Evolutionary conservation across 2,329 filamentous ascomycete genomes (phyloP), one percentile per base, ranked within the genome.

Genomic region (Fusarium armeniacum): DNA sequence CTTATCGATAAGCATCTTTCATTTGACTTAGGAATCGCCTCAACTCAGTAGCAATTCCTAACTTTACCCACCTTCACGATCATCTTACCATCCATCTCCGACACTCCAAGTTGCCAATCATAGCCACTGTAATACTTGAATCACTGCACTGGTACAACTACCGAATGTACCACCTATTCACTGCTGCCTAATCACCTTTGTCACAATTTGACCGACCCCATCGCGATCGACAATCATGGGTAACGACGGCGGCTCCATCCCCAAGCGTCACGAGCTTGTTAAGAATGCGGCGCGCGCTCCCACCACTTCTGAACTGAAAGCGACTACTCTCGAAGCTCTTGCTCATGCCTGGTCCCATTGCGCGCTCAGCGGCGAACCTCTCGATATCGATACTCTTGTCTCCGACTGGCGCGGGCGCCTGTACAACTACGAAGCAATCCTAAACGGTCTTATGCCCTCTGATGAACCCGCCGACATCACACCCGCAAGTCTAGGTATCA

Each of bases 241-340:
- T 78, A 99, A 99, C 83, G 96, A 99, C 79, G 96, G 96, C 73
- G 96, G 96, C 78, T 95, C 93, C 73, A 99, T 99, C 73, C 96
- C 96, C 7, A 98, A 92, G 69, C 93, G 97, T 33, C 92, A 94
- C 76, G 97, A 99, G 81, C 92, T 99, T 46, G 96, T 99, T 79
- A 97, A 97, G 81, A 91, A 95, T 80, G 93, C 94, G 30, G 93
- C 94, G 43, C 92, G 93, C 74, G 87, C 90, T 53, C 92, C 92
- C 24, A 97, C 92, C 35, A 87, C 93, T 30, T 90, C 93, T 47
- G 92, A 98, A 83, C 83, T 97, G 60, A 98, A 98, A 82, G 94
- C 96, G 70, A 91, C 92, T 11, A 91, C 91, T 71, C 89, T 91
- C 77, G 95, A 98, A 80, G 92, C 93, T 43, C 91, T 96, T 76